Percentiles rank a stretch among this genome's conserved stretches.
These are phyloP conservation scores for Aspergillus neoniger DNA, from an alignment of 2,329 filamentous ascomycete species.

Conservation along the genomic window DNA sequence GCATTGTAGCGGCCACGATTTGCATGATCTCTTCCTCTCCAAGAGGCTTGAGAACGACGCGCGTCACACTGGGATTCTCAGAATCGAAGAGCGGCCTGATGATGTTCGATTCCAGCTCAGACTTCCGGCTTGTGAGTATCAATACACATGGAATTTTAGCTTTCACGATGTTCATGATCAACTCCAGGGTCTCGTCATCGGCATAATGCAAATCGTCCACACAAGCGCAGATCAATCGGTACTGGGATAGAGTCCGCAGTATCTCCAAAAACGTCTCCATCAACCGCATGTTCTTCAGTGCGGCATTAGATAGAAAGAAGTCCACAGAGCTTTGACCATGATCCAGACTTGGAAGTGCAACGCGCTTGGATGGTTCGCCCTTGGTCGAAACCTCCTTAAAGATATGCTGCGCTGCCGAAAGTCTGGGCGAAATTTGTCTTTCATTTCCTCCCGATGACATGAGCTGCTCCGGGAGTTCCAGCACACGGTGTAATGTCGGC, in stretches of 20 bases:
- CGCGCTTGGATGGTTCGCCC: conserved; percentile 32
- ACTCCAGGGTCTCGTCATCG: conserved; percentile 80
- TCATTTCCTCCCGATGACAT: conserved; percentile 44
- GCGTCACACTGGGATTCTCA: conserved; percentile 63
- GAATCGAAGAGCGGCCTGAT: conserved; percentile 45
- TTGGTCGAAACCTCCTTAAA: conserved; percentile 34
- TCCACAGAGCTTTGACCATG: conserved; percentile 40
- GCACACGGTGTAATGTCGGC: conserved; percentile 56
- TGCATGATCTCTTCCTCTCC: conserved; percentile 76
- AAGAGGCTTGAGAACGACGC: conserved; percentile 71
- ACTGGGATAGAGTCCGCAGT: conserved; percentile 74
- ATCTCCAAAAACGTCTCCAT: conserved; percentile 89
- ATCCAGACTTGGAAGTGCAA: conserved; percentile 36
- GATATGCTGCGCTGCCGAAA: conserved; percentile 31
- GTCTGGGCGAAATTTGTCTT: conserved; percentile 34
- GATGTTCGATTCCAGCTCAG: conserved; percentile 59
- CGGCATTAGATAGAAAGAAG: conserved; percentile 43
- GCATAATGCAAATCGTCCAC: conserved; percentile 90
- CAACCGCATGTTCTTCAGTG: conserved; percentile 63
- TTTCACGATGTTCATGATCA: conserved; percentile 77
- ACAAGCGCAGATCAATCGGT: conserved; percentile 85
- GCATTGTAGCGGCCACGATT: conserved; percentile 81
- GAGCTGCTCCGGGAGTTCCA: conserved; percentile 69
- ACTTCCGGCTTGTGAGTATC: conserved; percentile 73
- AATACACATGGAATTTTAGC: conserved; percentile 79